Conservation (phyloP, 1,284 basidiomycete genomes). For the Bjerkandera adusta region DNA sequence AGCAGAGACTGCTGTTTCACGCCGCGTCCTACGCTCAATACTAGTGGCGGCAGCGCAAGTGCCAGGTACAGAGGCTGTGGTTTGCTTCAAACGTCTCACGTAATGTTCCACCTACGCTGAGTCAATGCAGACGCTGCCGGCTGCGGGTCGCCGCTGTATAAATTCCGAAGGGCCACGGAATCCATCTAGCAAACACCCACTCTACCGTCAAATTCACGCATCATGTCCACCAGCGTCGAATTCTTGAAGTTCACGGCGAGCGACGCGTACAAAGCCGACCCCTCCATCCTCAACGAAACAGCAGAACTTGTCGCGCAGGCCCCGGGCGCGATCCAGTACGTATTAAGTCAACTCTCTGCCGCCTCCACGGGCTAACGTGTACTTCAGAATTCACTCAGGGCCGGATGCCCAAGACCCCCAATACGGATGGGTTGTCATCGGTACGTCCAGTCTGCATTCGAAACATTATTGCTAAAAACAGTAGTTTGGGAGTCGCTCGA, state of each 20-base stretch:
- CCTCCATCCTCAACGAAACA: not conserved
- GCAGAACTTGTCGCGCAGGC: not conserved
- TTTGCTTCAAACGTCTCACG: no score
- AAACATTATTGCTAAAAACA: not conserved
- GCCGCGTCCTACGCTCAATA: no score
- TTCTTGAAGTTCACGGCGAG: not conserved
- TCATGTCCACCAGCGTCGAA: conserved; percentile 3
- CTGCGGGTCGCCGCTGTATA: no score
- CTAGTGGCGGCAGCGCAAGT: no score
- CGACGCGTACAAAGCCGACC: conserved; percentile 2
- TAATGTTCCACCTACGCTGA: no score
- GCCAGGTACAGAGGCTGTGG: no score
- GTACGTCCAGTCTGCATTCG: not conserved
- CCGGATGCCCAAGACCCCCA: conserved; percentile 2
- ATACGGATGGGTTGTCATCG: conserved; percentile 1
- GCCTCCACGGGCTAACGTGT: not conserved
- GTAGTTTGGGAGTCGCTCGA: conserved; percentile 11
- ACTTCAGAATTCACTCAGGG: not conserved
- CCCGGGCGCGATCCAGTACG: conserved; percentile 1
- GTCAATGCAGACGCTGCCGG: no score
- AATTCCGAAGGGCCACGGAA: no score
- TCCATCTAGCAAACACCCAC: no score
- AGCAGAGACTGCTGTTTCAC: no score
- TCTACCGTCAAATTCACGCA: no score
- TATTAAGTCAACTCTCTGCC: not conserved